Evolutionary conservation across 2,329 filamentous ascomycete genomes (phyloP).

Genomic region (Didymella exigua): DNA sequence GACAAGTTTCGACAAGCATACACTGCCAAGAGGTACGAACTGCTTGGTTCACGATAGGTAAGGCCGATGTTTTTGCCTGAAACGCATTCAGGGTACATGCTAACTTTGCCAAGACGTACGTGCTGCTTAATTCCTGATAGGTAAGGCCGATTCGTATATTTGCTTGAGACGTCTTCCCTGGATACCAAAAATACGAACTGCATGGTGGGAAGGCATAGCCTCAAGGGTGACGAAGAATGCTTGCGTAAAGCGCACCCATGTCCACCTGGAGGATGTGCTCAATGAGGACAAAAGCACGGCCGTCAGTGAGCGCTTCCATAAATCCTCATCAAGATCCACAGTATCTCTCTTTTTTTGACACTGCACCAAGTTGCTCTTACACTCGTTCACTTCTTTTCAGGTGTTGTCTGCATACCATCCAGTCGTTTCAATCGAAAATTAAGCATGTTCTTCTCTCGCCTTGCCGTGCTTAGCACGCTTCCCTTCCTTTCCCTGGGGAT

Average conservation of each 20-base stretch:
- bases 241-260: slow-evolving; percentile 9
- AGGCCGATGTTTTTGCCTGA: not conserved
- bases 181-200: not conserved
- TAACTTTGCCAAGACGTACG: not conserved
- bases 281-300: slow-evolving; percentile 6
- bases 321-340: not conserved
- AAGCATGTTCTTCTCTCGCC: slow-evolving; percentile 9
- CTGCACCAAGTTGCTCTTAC: not conserved
- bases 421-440: not conserved
- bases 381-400: not conserved
- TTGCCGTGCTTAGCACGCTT: slow-evolving; percentile 18
- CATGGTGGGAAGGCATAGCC: not conserved
- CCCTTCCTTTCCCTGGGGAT: slow-evolving; percentile 21
- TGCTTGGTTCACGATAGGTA: not conserved
- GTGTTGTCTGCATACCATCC: not conserved
- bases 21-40: not conserved
- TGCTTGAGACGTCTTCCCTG: not conserved
- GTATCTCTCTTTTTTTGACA: not conserved
- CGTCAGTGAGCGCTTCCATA: not conserved
- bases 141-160: not conserved
- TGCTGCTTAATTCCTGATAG: not conserved
- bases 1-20: not conserved
- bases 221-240: slow-evolving; percentile 14
- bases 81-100: too few species aligned
- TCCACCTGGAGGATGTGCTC: not conserved